Evolutionary conservation across 495 filamentous ascomycete genomes (phyloP).

Genomic region (Viridothelium virens): DNA sequence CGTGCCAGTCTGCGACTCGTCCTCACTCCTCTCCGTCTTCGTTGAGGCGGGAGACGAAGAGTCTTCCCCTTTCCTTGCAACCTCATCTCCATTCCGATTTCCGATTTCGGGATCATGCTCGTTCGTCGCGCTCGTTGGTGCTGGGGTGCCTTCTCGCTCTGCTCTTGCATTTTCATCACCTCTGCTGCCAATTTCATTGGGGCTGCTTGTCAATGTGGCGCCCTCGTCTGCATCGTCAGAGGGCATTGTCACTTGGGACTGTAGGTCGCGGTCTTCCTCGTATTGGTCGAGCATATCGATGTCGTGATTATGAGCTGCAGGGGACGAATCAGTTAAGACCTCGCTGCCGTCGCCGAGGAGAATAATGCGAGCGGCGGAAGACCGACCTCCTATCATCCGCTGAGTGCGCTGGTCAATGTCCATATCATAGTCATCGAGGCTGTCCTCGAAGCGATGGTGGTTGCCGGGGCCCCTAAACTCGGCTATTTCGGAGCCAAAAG

Average conservation of each 20-base stretch:
- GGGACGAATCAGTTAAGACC: conserved; percentile 68
- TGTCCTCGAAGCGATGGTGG: conserved; percentile 87
- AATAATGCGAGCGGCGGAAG: conserved; percentile 67
- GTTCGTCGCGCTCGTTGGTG: conserved; percentile 16
- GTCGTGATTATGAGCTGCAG: conserved; percentile 41
- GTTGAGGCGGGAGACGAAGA: conserved; percentile 43
- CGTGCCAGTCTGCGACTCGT: conserved; percentile 11
- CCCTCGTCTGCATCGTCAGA: conserved; percentile 32
- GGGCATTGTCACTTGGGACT: conserved; percentile 47
- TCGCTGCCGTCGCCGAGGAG: conserved; percentile 91
- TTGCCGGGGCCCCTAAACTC: conserved; percentile 91
- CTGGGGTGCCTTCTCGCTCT: conserved; percentile 49
- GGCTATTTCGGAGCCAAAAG: conserved; percentile 46
- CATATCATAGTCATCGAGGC: conserved; percentile 83
- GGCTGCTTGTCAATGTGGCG: conserved; percentile 22
- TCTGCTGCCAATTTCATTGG: background rate
- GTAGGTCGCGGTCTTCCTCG: conserved; percentile 72
- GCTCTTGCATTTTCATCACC: background rate
- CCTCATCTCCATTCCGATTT: conserved; percentile 5
- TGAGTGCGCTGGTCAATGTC: conserved; percentile 54
- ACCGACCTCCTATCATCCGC: conserved; percentile 53
- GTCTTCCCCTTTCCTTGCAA: conserved; percentile 19
- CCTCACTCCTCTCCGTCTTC: conserved; percentile 34
- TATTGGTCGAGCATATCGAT: conserved; percentile 85
- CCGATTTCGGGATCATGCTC: conserved; percentile 15